A percentile compares a stretch with the other conserved stretches of the same genome.
Conservation (phyloP, 176 grass and related monocot genomes). For the Bonia amplexicaulis region DNA sequence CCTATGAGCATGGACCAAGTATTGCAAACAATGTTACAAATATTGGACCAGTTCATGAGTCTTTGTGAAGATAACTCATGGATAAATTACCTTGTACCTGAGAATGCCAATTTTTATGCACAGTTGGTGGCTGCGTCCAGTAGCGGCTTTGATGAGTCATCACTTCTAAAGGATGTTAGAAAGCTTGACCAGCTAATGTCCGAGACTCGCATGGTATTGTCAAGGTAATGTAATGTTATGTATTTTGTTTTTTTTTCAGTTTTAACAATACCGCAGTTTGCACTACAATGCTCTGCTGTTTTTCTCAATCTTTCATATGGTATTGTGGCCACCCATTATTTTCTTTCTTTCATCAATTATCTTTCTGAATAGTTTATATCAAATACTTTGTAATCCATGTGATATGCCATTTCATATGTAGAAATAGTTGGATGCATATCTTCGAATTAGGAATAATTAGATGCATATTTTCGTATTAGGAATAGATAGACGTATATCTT, state of each 20-base stretch:
- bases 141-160: slow-evolving; percentile 57
- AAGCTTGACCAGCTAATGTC: slow-evolving; percentile 87
- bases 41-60: slow-evolving; percentile 66
- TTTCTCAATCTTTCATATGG: neutral
- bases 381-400: neutral
- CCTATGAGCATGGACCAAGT: slow-evolving; percentile 71
- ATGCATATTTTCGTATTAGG: too few relatives aligned
- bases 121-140: slow-evolving; percentile 66
- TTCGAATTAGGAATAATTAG: too few relatives aligned
- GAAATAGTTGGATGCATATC: neutral
- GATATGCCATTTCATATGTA: slow-evolving; percentile 5
- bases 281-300: neutral
- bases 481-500: too few relatives aligned
- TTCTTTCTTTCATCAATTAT: neutral
- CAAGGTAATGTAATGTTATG: slow-evolving; percentile 55
- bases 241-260: neutral
- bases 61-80: slow-evolving; percentile 58
- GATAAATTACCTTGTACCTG: slow-evolving; percentile 83
- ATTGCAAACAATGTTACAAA: slow-evolving; percentile 57
- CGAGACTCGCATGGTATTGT: slow-evolving; percentile 72
- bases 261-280: slow-evolving; percentile 12
- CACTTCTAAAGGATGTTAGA: slow-evolving; percentile 63
- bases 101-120: slow-evolving; percentile 61
- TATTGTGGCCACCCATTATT: neutral
- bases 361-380: neutral